Conservation (phyloP, 2,329 filamentous ascomycete species). For the Madurella fahalii region DNA sequence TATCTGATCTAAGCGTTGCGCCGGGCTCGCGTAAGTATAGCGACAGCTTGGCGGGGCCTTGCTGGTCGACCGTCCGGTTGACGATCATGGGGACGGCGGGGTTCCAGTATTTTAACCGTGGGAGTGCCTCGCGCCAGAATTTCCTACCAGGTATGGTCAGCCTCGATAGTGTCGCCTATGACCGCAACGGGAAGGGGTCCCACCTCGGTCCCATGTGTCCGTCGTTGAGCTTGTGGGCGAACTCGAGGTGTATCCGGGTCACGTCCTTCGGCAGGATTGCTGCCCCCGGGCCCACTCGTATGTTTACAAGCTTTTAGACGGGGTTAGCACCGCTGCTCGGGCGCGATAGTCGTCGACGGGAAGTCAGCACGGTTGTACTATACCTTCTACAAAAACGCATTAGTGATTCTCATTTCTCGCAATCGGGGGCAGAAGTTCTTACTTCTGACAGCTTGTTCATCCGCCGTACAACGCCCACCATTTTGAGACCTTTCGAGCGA, state of each 20-base stretch:
- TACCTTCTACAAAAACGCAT: conserved; percentile 19
- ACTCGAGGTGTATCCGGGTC: conserved; percentile 70
- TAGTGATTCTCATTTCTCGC: conserved; percentile 1
- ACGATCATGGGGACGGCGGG: conserved; percentile 79
- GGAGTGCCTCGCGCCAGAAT: conserved; percentile 82
- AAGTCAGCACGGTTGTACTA: background rate
- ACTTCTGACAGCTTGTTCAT: conserved; percentile 72
- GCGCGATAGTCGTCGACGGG: background rate
- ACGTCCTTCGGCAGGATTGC: conserved; percentile 74
- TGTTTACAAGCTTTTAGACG: conserved; percentile 59
- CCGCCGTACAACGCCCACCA: conserved; percentile 55
- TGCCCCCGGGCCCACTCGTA: conserved; percentile 80
- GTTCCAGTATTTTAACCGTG: conserved; percentile 91
- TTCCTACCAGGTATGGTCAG: conserved; percentile 54
- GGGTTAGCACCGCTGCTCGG: conserved; percentile 6
- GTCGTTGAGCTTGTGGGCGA: conserved; percentile 56
- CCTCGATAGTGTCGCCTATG: background rate
- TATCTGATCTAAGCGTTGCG: conserved; percentile 21
- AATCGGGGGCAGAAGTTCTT: conserved; percentile 35
- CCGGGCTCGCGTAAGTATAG: conserved; percentile 54
- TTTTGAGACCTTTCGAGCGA: conserved; percentile 25
- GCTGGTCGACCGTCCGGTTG: conserved; percentile 59
- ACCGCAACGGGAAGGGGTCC: conserved; percentile 21
- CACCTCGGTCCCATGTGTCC: conserved; percentile 74
- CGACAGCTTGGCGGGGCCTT: conserved; percentile 56